Evolutionary conservation across 2,329 filamentous ascomycete species (phyloP).

Genomic region (Blastomyces parvus): DNA sequence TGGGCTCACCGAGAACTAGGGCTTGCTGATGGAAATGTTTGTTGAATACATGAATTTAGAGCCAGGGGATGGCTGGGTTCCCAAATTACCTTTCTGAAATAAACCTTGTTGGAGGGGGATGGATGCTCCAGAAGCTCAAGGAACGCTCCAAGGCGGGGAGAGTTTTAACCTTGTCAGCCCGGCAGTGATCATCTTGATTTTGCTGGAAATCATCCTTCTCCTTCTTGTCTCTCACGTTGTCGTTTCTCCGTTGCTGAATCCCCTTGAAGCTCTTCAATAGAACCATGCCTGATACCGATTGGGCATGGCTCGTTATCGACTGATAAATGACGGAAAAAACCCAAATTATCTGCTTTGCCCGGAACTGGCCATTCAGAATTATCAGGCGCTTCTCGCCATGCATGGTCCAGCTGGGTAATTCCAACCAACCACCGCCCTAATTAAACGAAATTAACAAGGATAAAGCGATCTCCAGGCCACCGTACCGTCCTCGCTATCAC

Average conservation of each 20-base stretch:
- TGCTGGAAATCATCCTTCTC: no score
- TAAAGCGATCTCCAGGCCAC: neutral
- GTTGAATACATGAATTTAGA: no score
- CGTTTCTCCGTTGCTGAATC: neutral
- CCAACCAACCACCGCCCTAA: neutral
- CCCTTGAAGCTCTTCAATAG: neutral
- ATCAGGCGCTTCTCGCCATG: no score
- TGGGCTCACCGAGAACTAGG: no score
- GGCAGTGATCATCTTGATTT: neutral
- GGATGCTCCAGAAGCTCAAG: neutral
- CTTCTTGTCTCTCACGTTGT: neutral
- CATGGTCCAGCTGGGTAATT: neutral
- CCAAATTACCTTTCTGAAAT: neutral
- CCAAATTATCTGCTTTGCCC: no score
- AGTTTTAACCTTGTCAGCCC: neutral
- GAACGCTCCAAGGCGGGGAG: neutral
- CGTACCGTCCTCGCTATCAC: neutral
- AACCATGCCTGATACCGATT: neutral
- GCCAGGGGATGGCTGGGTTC: neutral
- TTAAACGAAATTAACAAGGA: conserved; percentile 3
- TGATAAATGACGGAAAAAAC: no score
- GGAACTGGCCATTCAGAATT: no score
- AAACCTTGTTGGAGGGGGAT: neutral
- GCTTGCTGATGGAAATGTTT: no score
- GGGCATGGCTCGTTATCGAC: neutral